These are phyloP conservation scores for Auriscalpium vulgare DNA, from an alignment of 768 basidiomycete genomes.

Conservation along the genomic window DNA sequence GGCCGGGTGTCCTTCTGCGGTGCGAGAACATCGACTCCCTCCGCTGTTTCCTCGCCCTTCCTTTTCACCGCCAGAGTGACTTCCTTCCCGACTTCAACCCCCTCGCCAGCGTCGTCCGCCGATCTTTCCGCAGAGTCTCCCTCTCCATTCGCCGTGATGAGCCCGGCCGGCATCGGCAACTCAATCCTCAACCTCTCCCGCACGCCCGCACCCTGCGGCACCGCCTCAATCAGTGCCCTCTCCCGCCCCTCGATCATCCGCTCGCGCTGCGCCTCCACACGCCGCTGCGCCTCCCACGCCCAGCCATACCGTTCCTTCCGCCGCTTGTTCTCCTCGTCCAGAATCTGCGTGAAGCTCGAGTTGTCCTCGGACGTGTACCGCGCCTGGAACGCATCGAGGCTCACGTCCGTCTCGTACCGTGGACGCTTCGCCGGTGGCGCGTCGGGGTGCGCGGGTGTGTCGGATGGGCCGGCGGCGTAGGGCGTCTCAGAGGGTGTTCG, in stretches of 20 bases:
- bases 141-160: slow-evolving; percentile 35
- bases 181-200: slow-evolving; percentile 62
- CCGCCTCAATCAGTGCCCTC: slow-evolving; percentile 60
- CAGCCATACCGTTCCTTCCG: slow-evolving; percentile 79
- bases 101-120: slow-evolving; percentile 24
- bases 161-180: slow-evolving; percentile 43
- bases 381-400: slow-evolving; percentile 83
- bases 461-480: slow-evolving; percentile 46
- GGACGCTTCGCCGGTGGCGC: slow-evolving; percentile 43
- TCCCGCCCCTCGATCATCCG: slow-evolving; percentile 64
- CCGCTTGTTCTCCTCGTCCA: slow-evolving; percentile 81
- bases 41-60: slow-evolving; percentile 15
- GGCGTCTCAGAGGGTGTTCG: slow-evolving; percentile 59
- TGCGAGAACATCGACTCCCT: slow-evolving; percentile 66
- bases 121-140: slow-evolving; percentile 1
- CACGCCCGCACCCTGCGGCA: slow-evolving; percentile 40
- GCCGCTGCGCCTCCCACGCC: slow-evolving; percentile 90
- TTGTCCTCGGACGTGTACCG: slow-evolving; percentile 96
- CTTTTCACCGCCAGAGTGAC: slow-evolving; percentile 14
- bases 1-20: slow-evolving; percentile 64
- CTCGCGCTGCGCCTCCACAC: slow-evolving; percentile 60
- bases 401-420: slow-evolving; percentile 53
- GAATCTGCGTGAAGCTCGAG: slow-evolving; percentile 87
- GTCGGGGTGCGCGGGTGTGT: slow-evolving; percentile 53
- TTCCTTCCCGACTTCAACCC: slow-evolving; percentile 19